Evolutionary conservation across 2,329 filamentous ascomycete species (phyloP), one percentile per base, ranked within the genome.

Genomic region (Biscogniauxia mediterranea): DNA sequence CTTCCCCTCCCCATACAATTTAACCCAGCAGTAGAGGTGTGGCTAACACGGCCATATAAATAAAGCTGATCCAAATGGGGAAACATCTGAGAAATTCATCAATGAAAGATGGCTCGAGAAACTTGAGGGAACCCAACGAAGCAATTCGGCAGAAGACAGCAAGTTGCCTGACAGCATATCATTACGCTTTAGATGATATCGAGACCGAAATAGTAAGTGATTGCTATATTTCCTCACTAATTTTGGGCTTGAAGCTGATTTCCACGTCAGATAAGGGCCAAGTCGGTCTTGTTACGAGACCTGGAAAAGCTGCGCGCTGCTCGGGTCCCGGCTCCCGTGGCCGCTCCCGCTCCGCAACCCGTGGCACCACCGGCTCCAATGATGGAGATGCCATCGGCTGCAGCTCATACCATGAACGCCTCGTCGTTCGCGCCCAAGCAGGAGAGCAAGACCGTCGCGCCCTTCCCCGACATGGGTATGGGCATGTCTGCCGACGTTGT

Each of bases 381-480:
- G 66, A 70, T 75, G 73, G 76, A 77, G 58, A 62, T 74, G 55
- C 72, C 73, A 8, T 74, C 72, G 6, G 65, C 72, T 25, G 72
- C 73, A n/a, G 71, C 73, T 7, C 73, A 74, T 59, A 71, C 67
- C 8, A 64, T 73, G 53, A 70, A 65, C 52, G 25, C 64, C 11
- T 61, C 69, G 28, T 60, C 68, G 3, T 76, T 76, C 58, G 69
- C 72, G 15, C 68, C 71, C 56, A 74, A 73, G 54, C 70, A 76
- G 32, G 76, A 77, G 57, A 71, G 68, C 38, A 80, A 78, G 66
- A 76, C 81, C 15, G 77, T 83, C 56, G 84, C 84, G 17, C 80
- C 84, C 0, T 81, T 86, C 63, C 81, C 84, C 1, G 81, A 85
- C 64, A 85, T 85, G 82, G 82, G 81, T 26, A 78, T 83, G 73